Evolutionary conservation across 2,329 filamentous ascomycete species (phyloP).

Genomic region (Harringtonia lauricola): DNA sequence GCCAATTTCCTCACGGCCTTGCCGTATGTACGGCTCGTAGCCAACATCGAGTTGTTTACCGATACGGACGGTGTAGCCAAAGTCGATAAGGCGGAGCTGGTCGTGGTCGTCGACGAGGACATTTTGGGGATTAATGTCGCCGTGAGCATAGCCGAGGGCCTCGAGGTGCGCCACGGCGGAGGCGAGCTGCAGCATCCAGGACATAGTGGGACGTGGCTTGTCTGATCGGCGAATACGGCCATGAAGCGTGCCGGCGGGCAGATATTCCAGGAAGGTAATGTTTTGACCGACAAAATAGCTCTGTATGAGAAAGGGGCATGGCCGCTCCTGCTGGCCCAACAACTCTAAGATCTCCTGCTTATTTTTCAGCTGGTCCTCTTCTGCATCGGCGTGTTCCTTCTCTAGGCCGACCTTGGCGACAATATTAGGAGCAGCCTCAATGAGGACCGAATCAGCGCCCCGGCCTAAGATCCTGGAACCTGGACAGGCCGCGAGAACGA

Average conservation of each 20-base stretch:
- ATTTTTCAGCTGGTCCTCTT: too few species aligned
- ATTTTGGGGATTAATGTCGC: background rate
- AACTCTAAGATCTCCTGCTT: too few species aligned
- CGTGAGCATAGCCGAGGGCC: background rate
- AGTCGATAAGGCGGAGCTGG: background rate
- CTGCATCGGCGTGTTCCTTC: too few species aligned
- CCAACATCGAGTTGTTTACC: background rate
- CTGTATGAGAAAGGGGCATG: background rate
- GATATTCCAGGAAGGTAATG: background rate
- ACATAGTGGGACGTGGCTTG: background rate
- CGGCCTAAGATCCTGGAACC: background rate
- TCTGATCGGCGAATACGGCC: background rate
- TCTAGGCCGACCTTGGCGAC: background rate
- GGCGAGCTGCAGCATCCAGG: constrained; percentile 1
- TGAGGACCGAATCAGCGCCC: background rate
- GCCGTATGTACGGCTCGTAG: background rate
- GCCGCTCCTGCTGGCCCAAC: background rate
- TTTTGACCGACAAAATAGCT: background rate
- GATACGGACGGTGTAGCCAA: background rate
- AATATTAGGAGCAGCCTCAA: background rate
- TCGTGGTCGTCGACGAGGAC: background rate
- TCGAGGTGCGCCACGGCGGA: background rate
- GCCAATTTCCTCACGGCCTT: background rate
- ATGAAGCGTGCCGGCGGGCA: background rate
- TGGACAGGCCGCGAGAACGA: background rate